Conservation (phyloP, 1,284 basidiomycete species). For the Ganoderma boninense region DNA sequence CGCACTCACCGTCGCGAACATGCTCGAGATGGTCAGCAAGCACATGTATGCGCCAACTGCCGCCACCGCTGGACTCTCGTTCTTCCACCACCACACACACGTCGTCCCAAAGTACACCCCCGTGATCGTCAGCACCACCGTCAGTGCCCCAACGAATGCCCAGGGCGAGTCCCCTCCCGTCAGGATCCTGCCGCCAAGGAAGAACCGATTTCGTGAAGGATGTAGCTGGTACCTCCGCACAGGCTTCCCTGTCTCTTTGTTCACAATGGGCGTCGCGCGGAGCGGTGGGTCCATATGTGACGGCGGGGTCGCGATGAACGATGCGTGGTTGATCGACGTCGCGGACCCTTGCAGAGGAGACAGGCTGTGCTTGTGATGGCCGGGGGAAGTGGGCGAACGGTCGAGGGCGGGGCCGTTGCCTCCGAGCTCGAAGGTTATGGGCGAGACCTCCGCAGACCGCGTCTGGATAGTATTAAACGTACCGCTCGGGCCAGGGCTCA, state of each 20-base stretch:
- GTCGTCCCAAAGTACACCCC: constrained; percentile 88
- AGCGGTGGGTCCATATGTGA: constrained; percentile 41
- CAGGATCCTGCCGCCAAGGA: constrained; percentile 73
- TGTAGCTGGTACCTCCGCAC: constrained; percentile 67
- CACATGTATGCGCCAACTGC: constrained; percentile 81
- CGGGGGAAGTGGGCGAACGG: constrained; percentile 29
- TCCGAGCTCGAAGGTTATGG: constrained; percentile 39
- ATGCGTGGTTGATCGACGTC: constrained; percentile 45
- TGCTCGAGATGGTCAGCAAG: constrained; percentile 76
- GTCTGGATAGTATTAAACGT: constrained; percentile 29
- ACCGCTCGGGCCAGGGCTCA: constrained; percentile 31
- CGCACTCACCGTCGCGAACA: constrained; percentile 75
- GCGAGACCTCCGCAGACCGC: constrained; percentile 37
- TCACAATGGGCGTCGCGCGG: constrained; percentile 54
- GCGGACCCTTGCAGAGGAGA: constrained; percentile 34
- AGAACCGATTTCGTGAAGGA: constrained; percentile 81
- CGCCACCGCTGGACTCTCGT: constrained; percentile 79
- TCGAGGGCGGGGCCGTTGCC: constrained; percentile 30
- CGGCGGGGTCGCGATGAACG: constrained; percentile 50
- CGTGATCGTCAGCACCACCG: constrained; percentile 69
- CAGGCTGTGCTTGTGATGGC: constrained; percentile 36
- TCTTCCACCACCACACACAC: constrained; percentile 86
- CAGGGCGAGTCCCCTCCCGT: constrained; percentile 87
- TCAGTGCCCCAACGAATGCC: constrained; percentile 76
- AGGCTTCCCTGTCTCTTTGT: constrained; percentile 50